phyloP scores from a whole-genome alignment of 345 rosid genomes.

The Rubroshorea leprosula region DNA sequence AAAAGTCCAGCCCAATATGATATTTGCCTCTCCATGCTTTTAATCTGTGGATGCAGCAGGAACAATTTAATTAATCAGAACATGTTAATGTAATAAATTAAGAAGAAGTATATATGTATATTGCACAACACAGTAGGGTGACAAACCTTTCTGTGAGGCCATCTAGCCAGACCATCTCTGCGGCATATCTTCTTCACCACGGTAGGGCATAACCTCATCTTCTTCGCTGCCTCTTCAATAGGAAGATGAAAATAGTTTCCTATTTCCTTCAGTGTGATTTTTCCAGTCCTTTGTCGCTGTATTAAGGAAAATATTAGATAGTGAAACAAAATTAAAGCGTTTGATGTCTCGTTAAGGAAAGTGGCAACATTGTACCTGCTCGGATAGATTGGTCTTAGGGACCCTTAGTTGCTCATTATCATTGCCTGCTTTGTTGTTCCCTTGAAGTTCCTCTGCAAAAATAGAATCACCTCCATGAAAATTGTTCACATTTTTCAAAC shows the following conservation, averaged over 20 bases:
- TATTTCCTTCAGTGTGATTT: constrained; percentile 33
- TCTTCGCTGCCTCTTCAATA: constrained; percentile 41
- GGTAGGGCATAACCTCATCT: constrained; percentile 45
- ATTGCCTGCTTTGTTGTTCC: constrained; percentile 9
- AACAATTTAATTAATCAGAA: too few relatives aligned
- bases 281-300: constrained; percentile 58
- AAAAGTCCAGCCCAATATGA: background rate
- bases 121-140: too few relatives aligned
- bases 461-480: background rate
- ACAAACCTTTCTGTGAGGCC: constrained; percentile 66
- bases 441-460: constrained; percentile 21
- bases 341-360: background rate
- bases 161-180: constrained; percentile 28
- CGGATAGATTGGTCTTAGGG: constrained; percentile 17
- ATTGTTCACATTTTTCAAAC: too few relatives aligned
- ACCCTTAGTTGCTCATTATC: constrained; percentile 14
- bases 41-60: constrained; percentile 52
- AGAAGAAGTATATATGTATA: too few relatives aligned
- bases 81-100: too few relatives aligned
- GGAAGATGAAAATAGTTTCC: constrained; percentile 41
- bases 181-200: constrained; percentile 56
- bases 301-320: background rate
- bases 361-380: constrained; percentile 30
- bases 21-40: constrained; percentile 31
- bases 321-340: too few relatives aligned